These are phyloP conservation scores for Drechmeria coniospora DNA, from an alignment of 2,329 filamentous ascomycete species.

Conservation along the genomic window DNA sequence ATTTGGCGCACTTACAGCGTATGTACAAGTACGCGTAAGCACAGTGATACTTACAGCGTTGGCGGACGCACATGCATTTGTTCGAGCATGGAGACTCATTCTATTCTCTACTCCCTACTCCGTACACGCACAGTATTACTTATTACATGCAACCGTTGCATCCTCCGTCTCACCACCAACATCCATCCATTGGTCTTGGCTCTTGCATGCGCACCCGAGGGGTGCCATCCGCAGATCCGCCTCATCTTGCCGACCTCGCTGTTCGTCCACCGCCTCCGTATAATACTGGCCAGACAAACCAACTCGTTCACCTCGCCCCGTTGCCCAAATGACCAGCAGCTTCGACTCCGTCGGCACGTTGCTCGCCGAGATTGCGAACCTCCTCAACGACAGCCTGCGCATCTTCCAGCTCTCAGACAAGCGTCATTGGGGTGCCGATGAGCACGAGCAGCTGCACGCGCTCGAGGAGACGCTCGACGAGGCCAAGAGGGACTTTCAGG, in stretches of 20 bases:
- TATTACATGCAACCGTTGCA: too few relatives aligned
- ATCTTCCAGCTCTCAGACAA: slow-evolving; percentile 42
- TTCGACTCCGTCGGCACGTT: slow-evolving; percentile 40
- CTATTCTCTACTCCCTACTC: too few relatives aligned
- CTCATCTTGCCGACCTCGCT: too few relatives aligned
- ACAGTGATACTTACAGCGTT: too few relatives aligned
- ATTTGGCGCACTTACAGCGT: too few relatives aligned
- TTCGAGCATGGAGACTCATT: too few relatives aligned
- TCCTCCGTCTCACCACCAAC: not conserved
- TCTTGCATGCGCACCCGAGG: not conserved
- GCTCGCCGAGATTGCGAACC: slow-evolving; percentile 40
- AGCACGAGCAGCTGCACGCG: slow-evolving; percentile 41
- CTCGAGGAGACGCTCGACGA: slow-evolving; percentile 41
- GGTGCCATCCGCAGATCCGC: too few relatives aligned
- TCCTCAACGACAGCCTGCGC: slow-evolving; percentile 35
- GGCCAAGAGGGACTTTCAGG: slow-evolving; percentile 45
- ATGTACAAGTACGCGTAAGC: too few relatives aligned
- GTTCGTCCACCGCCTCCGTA: too few relatives aligned
- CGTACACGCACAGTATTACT: too few relatives aligned
- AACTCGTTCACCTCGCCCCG: not conserved
- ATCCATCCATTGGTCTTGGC: not conserved
- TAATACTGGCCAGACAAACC: too few relatives aligned
- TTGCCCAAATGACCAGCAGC: slow-evolving; percentile 18
- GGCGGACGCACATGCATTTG: too few relatives aligned
- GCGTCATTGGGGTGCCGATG: slow-evolving; percentile 40